Evolutionary conservation across 75 land plant genomes (phyloP).

Genomic region (Cunninghamia lanceolata): DNA sequence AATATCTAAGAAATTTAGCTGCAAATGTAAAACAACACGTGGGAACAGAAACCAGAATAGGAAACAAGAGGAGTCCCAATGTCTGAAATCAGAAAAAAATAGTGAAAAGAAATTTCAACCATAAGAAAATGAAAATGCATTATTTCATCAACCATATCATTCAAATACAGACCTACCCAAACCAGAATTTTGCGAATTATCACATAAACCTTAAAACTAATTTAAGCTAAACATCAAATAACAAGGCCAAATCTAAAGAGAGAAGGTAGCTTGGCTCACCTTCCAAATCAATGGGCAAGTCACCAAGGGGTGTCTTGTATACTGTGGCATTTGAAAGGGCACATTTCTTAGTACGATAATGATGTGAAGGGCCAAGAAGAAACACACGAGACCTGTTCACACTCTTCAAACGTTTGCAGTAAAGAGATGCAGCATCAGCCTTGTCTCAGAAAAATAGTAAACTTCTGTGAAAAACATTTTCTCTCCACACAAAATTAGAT

Average conservation of each 20-base stretch:
- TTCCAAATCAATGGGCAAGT: conserved; percentile 87
- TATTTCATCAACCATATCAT: not conserved
- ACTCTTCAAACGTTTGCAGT: not conserved
- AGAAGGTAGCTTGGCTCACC: conserved; percentile 35
- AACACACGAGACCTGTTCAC: conserved; percentile 74
- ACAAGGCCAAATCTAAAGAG: not conserved
- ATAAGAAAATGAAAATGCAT: not conserved
- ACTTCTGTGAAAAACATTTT: not conserved
- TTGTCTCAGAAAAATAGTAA: not conserved
- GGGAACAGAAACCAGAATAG: not conserved
- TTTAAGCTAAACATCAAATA: not conserved
- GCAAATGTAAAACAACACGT: not conserved
- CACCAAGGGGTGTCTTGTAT: conserved; percentile 89
- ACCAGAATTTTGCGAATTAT: not conserved
- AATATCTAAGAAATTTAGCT: not conserved
- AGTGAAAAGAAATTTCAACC: not conserved
- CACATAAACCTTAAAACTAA: not conserved
- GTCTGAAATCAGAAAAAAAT: not conserved
- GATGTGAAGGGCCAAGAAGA: conserved; percentile 96
- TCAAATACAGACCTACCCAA: not conserved
- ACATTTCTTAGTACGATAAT: conserved; percentile 86
- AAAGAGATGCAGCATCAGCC: not conserved
- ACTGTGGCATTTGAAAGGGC: conserved; percentile 73
- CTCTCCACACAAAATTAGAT: not conserved
- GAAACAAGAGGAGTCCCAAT: not conserved